A percentile compares a stretch with the other conserved stretches of the same genome.
phyloP scores from a whole-genome alignment of 441 rosid species.

The Raphanus hybrid region DNA sequence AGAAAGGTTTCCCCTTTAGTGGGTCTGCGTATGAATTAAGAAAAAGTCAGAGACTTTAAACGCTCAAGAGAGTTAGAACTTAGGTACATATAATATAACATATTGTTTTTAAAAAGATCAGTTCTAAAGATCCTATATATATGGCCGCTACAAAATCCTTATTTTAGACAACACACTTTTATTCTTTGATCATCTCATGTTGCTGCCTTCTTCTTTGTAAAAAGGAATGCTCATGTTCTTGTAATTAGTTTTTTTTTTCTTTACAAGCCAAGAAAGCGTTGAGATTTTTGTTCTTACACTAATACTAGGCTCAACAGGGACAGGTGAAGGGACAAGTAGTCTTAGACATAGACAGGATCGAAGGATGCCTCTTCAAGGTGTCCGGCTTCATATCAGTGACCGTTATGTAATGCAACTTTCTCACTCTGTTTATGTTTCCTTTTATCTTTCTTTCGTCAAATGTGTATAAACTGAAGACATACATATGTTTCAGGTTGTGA shows the following conservation, averaged over 20 bases:
- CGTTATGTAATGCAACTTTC: slow-evolving; percentile 56
- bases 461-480: slow-evolving; percentile 19
- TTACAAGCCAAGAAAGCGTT: slow-evolving; percentile 10
- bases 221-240: slow-evolving; percentile 1
- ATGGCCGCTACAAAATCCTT: slow-evolving; percentile 19
- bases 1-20: background rate
- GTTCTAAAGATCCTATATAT: slow-evolving; percentile 39
- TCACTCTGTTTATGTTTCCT: slow-evolving; percentile 8
- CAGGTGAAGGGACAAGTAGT: slow-evolving; percentile 41
- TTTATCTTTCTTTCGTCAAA: background rate
- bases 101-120: slow-evolving; percentile 7
- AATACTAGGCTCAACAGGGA: slow-evolving; percentile 34
- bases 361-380: slow-evolving; percentile 60
- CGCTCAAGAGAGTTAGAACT: slow-evolving; percentile 11
- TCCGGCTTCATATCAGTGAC: slow-evolving; percentile 69
- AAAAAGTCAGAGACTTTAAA: slow-evolving; percentile 25
- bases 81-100: background rate
- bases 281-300: background rate
- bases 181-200: slow-evolving; percentile 1
- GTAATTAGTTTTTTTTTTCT: background rate
- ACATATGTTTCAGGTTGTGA: slow-evolving; percentile 55
- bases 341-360: slow-evolving; percentile 31
- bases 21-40: background rate
- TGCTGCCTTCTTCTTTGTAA: slow-evolving; percentile 7
- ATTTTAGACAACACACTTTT: slow-evolving; percentile 4